Evolutionary conservation across 257 asterid species (phyloP).

Genomic region (Plectranthus barbatus): DNA sequence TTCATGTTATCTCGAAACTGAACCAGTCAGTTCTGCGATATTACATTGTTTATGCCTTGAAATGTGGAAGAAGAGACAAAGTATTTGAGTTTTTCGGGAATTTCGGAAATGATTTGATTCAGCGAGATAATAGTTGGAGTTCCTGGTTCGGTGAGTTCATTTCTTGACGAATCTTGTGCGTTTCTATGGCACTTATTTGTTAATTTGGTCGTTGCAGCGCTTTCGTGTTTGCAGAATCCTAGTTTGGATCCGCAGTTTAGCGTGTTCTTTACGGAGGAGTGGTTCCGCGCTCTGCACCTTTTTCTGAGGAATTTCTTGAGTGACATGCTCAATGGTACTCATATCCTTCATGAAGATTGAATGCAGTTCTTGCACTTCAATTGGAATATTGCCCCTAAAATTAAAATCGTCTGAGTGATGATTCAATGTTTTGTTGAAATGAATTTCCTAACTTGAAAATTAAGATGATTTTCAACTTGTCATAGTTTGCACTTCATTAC

Average conservation of each 20-base stretch:
- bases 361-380: constrained; percentile 9
- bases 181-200: neutral
- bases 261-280: constrained; percentile 75
- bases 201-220: constrained; percentile 45
- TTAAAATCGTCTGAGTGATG: no score
- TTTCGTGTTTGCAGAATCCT: constrained; percentile 78
- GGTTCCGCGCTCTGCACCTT: constrained; percentile 73
- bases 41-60: constrained; percentile 63
- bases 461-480: no score
- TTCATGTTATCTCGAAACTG: constrained; percentile 41
- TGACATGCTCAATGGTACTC: constrained; percentile 71
- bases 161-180: neutral
- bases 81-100: constrained; percentile 62
- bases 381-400: no score
- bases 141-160: constrained; percentile 77
- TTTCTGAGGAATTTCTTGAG: constrained; percentile 76
- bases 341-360: constrained; percentile 59
- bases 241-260: constrained; percentile 74
- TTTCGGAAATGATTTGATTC: constrained; percentile 62
- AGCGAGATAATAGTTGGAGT: constrained; percentile 63
- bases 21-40: constrained; percentile 61
- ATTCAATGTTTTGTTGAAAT: no score
- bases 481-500: no score
- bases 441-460: no score
- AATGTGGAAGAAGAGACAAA: constrained; percentile 61